Base-by-base conservation (phyloP, 1,284 basidiomycete species). In the Vanrija pseudolonga region DNA sequence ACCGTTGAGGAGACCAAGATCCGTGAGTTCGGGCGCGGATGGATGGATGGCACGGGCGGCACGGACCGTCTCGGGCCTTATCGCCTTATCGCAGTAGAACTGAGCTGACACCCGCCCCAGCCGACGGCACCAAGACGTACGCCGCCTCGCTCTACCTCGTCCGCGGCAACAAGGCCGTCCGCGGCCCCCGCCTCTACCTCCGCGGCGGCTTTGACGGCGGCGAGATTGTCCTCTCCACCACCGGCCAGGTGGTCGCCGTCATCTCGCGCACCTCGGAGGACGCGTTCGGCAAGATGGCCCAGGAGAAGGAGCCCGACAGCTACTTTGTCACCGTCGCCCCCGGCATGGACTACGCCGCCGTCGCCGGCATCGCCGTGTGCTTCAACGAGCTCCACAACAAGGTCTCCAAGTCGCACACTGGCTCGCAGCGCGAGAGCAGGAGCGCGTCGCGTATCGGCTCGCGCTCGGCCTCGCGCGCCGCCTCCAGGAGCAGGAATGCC, bases 361-460 rank as follows among this genome's bases (percentile, higher is more conserved):
- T 78, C 26, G 68, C 76, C 11, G 78, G 76, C 8, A 65, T 78
- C 23, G 75, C 74, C 56, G 72, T 78, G 41, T 74, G 74, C 52
- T 72, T 77, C 51, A 74, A 78, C 57, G 75, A 78, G 62, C 61
- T 61, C 14, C 62, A 67, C 59, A 68, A 72, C 57, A 17, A 32
- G 32, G 32, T 32, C 12, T 32, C 32, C 32, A 32, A 32, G 32
- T 32, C 32, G 32, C 32, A 32, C 32, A 32, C 32, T 12, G 32
- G 32, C 32, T 32, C 32, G 32, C 9, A 9, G 9, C 32, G 32
- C 32, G 32, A 32, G 32, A 11, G 6, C 32, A 32, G 32, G 32
- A 32, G 32, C 32, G 4, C 8, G 32, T 32, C 32, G 2, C 32
- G 32, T 12, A 32, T 32, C 32, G 32, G 32, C 32, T 32, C 32